Conservation (phyloP, 345 rosid species). For the Populus nigra region DNA sequence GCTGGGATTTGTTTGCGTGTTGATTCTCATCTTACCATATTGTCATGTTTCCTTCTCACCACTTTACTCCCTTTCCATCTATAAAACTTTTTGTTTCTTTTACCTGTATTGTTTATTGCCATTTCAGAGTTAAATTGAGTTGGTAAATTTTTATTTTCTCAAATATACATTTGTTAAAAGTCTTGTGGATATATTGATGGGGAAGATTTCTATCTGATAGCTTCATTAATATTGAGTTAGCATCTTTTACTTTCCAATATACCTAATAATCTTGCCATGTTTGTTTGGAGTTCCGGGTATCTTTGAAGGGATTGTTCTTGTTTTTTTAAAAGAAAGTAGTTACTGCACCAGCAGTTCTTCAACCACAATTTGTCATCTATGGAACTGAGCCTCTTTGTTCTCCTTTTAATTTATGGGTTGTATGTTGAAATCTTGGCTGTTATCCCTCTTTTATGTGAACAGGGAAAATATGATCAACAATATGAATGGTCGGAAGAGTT, state of each 20-base stretch:
- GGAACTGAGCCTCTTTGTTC: neutral
- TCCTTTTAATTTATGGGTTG: neutral
- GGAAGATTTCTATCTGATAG: neutral
- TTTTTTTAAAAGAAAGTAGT: neutral
- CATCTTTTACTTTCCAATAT: neutral
- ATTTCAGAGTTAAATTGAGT: too few relatives aligned
- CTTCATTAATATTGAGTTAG: neutral
- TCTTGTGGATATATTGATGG: neutral
- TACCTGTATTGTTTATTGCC: neutral
- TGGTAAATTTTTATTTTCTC: too few relatives aligned
- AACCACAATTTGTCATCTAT: neutral
- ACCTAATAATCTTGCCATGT: neutral
- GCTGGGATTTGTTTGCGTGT: neutral
- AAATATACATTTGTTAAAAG: neutral
- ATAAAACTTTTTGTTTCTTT: neutral
- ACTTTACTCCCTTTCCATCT: too few relatives aligned
- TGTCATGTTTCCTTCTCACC: neutral
- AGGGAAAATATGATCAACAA: conserved; percentile 87
- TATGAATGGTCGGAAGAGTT: conserved; percentile 75
- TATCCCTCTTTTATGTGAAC: conserved; percentile 18
- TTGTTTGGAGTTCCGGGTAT: neutral
- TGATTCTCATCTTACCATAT: neutral
- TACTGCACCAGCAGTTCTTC: neutral
- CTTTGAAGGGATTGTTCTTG: neutral
- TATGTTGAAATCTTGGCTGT: neutral